Evolutionary conservation across 305 asterid genomes (phyloP).

Genomic region (Coffea humblotiana): DNA sequence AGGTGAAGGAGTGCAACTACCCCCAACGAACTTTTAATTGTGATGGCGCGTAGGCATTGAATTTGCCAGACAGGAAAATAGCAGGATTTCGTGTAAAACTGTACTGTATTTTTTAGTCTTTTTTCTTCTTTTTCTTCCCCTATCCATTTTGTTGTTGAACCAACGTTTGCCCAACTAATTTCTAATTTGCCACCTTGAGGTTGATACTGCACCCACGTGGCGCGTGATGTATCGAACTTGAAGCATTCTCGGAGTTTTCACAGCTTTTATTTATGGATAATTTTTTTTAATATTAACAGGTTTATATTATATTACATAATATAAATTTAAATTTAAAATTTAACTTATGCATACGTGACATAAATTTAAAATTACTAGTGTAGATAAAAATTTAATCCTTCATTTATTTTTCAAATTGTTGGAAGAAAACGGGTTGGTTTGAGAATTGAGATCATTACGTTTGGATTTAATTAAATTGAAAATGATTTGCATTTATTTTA

Average conservation of each 20-base stretch:
- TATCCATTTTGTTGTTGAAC: neutral
- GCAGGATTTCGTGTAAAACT: slow-evolving; percentile 20
- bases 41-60: slow-evolving; percentile 36
- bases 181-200: slow-evolving; percentile 10
- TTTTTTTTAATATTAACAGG: no score
- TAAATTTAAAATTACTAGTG: no score
- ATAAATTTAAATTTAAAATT: no score
- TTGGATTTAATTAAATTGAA: neutral
- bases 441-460: neutral
- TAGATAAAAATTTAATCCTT: no score
- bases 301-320: no score
- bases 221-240: neutral
- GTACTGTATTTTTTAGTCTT: no score
- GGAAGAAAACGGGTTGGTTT: neutral
- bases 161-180: slow-evolving; percentile 14
- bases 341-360: no score
- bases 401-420: neutral
- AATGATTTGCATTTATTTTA: neutral
- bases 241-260: neutral
- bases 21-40: slow-evolving; percentile 61
- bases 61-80: slow-evolving; percentile 35
- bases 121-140: no score
- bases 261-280: neutral
- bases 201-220: neutral
- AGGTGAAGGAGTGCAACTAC: slow-evolving; percentile 43